Conservation (phyloP, 441 rosid species). For the Adansonia grandidieri region DNA sequence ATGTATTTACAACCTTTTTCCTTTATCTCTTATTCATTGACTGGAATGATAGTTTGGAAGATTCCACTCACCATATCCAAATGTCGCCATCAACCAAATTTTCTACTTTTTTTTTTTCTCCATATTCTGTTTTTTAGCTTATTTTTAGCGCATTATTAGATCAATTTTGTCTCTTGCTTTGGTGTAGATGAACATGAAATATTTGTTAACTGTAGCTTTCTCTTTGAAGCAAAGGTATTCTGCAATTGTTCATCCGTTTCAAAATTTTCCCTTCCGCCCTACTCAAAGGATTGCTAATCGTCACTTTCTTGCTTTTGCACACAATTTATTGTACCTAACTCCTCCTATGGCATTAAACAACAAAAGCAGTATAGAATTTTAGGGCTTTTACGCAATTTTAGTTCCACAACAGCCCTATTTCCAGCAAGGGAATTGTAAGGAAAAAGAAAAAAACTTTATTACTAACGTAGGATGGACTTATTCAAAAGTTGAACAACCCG, state of each 20-base stretch:
- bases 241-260: conserved; percentile 13
- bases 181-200: conserved; percentile 27
- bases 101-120: not conserved
- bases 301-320: conserved; percentile 36
- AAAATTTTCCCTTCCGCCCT: conserved; percentile 41
- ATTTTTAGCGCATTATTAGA: conserved; percentile 22
- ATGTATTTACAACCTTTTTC: too few relatives aligned
- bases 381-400: not conserved
- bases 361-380: conserved; percentile 13
- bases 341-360: conserved; percentile 17
- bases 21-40: not conserved
- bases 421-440: not conserved
- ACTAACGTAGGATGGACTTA: not conserved
- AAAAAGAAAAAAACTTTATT: not conserved
- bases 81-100: conserved; percentile 38
- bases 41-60: conserved; percentile 17
- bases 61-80: conserved; percentile 24
- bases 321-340: conserved; percentile 36
- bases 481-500: not conserved
- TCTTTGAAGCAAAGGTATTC: conserved; percentile 59
- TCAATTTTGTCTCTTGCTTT: conserved; percentile 27
- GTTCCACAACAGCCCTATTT: not conserved
- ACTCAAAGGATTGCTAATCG: conserved; percentile 45
- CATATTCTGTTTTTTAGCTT: not conserved
- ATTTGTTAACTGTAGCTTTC: conserved; percentile 33